These are phyloP conservation scores for Colletotrichum eleusines DNA, from an alignment of 2,329 filamentous ascomycete genomes.

Conservation along the genomic window DNA sequence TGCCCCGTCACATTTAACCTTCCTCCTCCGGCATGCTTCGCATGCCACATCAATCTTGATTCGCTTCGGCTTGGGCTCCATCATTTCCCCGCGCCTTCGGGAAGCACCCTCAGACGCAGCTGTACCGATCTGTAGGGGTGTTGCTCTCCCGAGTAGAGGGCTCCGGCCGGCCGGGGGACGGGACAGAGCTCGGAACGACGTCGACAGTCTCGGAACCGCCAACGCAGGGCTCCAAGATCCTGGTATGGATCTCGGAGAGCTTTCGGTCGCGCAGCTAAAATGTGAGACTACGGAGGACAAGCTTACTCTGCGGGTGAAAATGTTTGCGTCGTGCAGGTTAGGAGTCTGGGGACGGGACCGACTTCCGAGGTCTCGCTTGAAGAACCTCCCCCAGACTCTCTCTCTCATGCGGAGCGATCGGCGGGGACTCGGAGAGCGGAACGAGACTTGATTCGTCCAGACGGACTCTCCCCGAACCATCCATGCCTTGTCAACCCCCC, in stretches of 20 bases:
- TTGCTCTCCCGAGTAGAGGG: neutral
- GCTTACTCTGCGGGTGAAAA: constrained; percentile 20
- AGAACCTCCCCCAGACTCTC: constrained; percentile 3
- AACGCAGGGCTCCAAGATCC: constrained; percentile 1
- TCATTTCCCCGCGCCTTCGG: constrained; percentile 16
- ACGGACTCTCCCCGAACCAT: constrained; percentile 24
- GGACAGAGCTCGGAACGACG: constrained; percentile 13
- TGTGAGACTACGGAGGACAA: constrained; percentile 24
- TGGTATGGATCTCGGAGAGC: constrained; percentile 31
- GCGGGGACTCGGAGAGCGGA: constrained; percentile 26
- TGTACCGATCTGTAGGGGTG: neutral
- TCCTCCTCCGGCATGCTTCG: constrained; percentile 55
- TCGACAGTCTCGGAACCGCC: constrained; percentile 24
- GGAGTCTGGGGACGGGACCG: constrained; percentile 18
- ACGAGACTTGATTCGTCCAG: constrained; percentile 18
- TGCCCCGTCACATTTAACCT: constrained; percentile 57
- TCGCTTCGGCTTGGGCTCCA: constrained; percentile 50
- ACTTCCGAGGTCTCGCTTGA: constrained; percentile 27
- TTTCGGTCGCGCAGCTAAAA: constrained; percentile 3
- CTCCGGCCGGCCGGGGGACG: neutral
- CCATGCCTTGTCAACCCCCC: constrained; percentile 6
- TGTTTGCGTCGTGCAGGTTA: constrained; percentile 26
- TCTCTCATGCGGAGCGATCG: too few relatives aligned
- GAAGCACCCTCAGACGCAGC: neutral
- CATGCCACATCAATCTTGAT: constrained; percentile 59